Base-by-base conservation (phyloP, 192 early-diverging fungal species). In the Rhizoclosmatium globosum region DNA sequence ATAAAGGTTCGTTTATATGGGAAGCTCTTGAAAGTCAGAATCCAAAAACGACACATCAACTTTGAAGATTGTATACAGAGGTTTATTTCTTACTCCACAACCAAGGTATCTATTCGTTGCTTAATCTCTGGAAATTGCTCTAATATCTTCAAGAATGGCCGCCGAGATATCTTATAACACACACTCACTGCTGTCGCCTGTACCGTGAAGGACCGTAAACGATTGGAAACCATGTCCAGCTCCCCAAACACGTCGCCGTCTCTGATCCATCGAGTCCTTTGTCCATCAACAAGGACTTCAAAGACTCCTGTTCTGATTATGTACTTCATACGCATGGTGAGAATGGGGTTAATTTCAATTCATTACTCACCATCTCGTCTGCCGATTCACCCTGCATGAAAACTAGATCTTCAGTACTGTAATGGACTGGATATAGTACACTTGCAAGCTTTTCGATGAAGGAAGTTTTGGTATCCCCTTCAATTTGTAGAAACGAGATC, bases 301-400 rank as follows among this genome's bases (percentile, higher is more conserved):
- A 53, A 17, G 6, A 53, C 50, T 53, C 50, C 50, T 53, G 50
- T 53, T 53, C 17, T 53, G 1, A 53, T 53, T 17, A 17, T 53
- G 17, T 53, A 53, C 50, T 53, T 53, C 17, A 31, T 31, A 31
- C 17, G 1, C 13, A 44, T 41, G 15, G 42, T 45, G 2, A 45
- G 66, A 68, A 45, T 13, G 11, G 42, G 13, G 42, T 41, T 2
- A 23, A 21, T 68, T 23, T 2, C 50, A 53, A 2, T 46, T 45
- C 44, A 23, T 38, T n/a, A 44, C 75, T 47, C 39, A 31, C 77
- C 77, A 87, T 87, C 13, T 74, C 64, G 65, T 85, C 77, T 21
- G 82, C 84, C 43, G 71, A 58, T 82, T 58, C 68, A 23, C 85
- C 85, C 61, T 86, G 79, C 43, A 73, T 77, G 58, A 83, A 83